Evolutionary conservation across 2,329 filamentous ascomycete species (phyloP).

Genomic region (Penicillium glabrum): DNA sequence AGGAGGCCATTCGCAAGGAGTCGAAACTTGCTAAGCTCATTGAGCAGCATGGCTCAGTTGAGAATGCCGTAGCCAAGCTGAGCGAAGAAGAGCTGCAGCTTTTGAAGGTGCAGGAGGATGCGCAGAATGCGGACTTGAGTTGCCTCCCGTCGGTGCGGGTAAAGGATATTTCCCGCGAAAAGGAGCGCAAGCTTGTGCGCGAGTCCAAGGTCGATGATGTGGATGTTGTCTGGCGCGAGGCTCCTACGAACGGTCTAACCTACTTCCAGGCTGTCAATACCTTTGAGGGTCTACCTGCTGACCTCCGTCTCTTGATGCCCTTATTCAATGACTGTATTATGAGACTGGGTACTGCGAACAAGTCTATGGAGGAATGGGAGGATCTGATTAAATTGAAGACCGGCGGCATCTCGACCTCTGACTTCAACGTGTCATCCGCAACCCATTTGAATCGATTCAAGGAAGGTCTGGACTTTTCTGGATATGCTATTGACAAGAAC

Average conservation of each 20-base stretch:
- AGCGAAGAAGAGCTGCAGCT: slow-evolving; percentile 77
- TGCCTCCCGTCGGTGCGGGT: slow-evolving; percentile 87
- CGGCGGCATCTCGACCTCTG: slow-evolving; percentile 81
- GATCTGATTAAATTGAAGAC: slow-evolving; percentile 96
- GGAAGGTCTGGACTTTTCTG: slow-evolving; percentile 81
- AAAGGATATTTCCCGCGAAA: slow-evolving; percentile 79
- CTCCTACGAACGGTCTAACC: slow-evolving; percentile 90
- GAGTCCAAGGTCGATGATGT: slow-evolving; percentile 60
- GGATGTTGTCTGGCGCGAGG: slow-evolving; percentile 84
- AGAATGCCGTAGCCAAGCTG: slow-evolving; percentile 69
- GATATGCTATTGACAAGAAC: slow-evolving; percentile 86
- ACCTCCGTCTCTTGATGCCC: slow-evolving; percentile 80
- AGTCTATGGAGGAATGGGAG: slow-evolving; percentile 91
- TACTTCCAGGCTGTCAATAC: slow-evolving; percentile 90
- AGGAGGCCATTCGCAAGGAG: slow-evolving; percentile 74
- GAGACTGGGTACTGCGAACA: slow-evolving; percentile 83
- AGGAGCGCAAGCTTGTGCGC: slow-evolving; percentile 69
- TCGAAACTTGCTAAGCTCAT: slow-evolving; percentile 71
- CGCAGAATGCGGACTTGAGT: slow-evolving; percentile 79
- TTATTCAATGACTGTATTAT: slow-evolving; percentile 91
- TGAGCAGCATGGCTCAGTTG: slow-evolving; percentile 66
- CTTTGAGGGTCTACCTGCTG: slow-evolving; percentile 75
- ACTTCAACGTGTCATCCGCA: slow-evolving; percentile 79
- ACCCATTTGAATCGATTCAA: slow-evolving; percentile 67
- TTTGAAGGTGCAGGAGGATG: slow-evolving; percentile 77